phyloP scores from a whole-genome alignment of 371 early-diverging fungal genomes.

The Zopfochytrium polystomum region DNA sequence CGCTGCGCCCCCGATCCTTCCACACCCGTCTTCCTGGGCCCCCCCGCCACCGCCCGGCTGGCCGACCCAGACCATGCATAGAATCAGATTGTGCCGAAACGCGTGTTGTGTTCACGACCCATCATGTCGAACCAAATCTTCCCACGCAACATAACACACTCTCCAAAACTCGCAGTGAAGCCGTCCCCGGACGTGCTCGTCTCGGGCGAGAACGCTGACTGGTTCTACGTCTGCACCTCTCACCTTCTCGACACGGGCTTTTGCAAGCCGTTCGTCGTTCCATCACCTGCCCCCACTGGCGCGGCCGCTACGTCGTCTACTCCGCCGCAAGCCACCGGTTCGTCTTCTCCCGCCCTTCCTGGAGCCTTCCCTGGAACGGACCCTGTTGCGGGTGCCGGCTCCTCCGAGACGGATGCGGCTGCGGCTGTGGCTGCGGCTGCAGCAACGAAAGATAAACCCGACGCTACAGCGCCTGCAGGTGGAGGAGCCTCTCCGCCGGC shows the following conservation, averaged over 20 bases:
- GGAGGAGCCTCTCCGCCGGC: conserved; percentile 1
- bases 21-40: too few species aligned
- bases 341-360: not conserved
- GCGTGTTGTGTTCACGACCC: too few species aligned
- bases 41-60: too few species aligned
- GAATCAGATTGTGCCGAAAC: too few species aligned
- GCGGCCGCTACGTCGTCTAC: not conserved
- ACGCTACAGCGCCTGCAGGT: not conserved
- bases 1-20: too few species aligned
- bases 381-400: too few species aligned
- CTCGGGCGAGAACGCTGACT: conserved; percentile 23
- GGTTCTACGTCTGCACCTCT: conserved; percentile 25
- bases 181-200: conserved; percentile 13
- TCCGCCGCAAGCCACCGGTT: not conserved
- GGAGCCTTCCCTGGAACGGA: too few species aligned
- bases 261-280: not conserved
- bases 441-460: conserved; percentile 1
- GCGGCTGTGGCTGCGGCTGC: not conserved
- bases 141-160: too few species aligned
- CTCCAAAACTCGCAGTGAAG: too few species aligned
- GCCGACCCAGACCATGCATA: too few species aligned
- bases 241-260: conserved; percentile 21
- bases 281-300: not conserved
- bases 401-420: not conserved
- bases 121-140: too few species aligned